Base-by-base conservation (phyloP, 768 basidiomycete genomes). In the Leccinum olivaceopallidum region DNA sequence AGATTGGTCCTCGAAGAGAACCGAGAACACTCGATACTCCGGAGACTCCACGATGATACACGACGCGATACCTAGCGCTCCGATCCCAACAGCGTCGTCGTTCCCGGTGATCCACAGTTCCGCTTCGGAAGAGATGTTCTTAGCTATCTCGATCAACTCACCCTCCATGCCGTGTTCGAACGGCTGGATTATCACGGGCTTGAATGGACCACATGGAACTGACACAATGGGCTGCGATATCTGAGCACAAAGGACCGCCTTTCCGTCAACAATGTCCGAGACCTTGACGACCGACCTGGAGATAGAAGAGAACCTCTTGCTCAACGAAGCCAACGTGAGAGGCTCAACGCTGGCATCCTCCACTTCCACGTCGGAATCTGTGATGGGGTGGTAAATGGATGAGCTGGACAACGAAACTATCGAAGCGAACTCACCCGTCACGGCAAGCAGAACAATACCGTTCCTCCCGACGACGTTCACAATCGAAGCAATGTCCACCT, bases 21-120 rank as follows among this genome's bases (percentile, higher is more conserved):
- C 57, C 2, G 70, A 71, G 28, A 63, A 73, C 2, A 70, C 68
- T 30, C 63, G 65, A 50, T 69, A 73, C 36, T 71, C 71, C 12
- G 70, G 69, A 4, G 69, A 73, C 34, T 72, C 71, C 8, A 70
- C 70, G 8, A 70, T 65, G 6, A 72, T 55, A 54, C 71, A 73
- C 0, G 72, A 69, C 3, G 70, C 68, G 26, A 73, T 34, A 28
- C 71, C 72, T 13, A 72, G 64, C 18, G 71, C 72, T 12, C 70
- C 72, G 13, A 73, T 72, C 30, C 71, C 71, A 49, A 62, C 70
- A 1, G 71, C 66, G 28, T 73, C 65, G 53, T 72, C 71, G 34
- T 73, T 73, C 5, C 72, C 70, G 2, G 65, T 69, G 55, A 73
- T 65, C 71, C 71, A 73, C 2, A 73, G 26, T 20, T 73, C 71